Evolutionary conservation across 2,329 filamentous ascomycete genomes (phyloP), one percentile per base, ranked within the genome.

Genomic region (Ophiobolus disseminans): DNA sequence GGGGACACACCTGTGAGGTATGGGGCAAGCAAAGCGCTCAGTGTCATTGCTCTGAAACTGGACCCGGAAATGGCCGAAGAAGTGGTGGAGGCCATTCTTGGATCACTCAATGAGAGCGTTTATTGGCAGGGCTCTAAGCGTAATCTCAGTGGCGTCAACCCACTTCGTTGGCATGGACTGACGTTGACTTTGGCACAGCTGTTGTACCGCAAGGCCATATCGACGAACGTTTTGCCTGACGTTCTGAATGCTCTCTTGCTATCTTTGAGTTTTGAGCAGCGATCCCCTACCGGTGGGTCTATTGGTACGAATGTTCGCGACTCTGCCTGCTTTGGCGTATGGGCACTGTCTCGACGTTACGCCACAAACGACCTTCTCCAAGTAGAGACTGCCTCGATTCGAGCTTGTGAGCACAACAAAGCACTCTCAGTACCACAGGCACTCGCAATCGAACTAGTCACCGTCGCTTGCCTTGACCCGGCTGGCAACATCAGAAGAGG

Each of bases 301-400:
- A 80, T 93, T 9, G 94, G 94, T 2, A 88, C 90, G 1, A 96
- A 95, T 60, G 92, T 99, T 13, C 85, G 94, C 37, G 94, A 99
- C 75, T 93, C 94, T 10, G 91, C 94, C 3, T 97, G 92, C 69
- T 99, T 97, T 69, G 94, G 94, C 5, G 87, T 97, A 19, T 99
- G 94, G 94, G 89, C 92, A 1, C 73, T 97, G 6, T 90, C 93
- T 17, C 83, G 94, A 45, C 87, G 93, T 45, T 99, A 97, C 63
- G 86, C 84, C 1, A 96, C 91, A 0, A 67, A 78, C 0, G 93
- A 97, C 70, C 80, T 97, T 5, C 78, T 88, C 9, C 78, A 78
- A 0, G 82, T 95, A 1, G 76, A 83, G 16, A 73, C 65, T 10
- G 57, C 64, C 4, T 72, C 68, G 2, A 70, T 75, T 57, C 77